Conservation (phyloP, 2,329 filamentous ascomycete genomes). For the Trichocomaceae sp. region DNA sequence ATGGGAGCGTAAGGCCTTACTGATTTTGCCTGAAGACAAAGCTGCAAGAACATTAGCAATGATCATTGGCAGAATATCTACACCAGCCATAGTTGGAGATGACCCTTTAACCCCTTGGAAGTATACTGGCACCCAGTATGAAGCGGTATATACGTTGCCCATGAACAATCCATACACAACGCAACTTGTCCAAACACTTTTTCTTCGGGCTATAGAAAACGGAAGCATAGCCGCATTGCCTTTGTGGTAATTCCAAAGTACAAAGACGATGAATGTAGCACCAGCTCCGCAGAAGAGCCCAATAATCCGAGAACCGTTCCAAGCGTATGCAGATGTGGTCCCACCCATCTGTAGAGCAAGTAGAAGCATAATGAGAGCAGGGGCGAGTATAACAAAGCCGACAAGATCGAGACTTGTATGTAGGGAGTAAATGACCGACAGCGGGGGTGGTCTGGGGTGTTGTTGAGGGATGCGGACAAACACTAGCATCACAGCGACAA, state of each 20-base stretch:
- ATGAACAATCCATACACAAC: background rate
- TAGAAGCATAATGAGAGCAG: conserved; percentile 18
- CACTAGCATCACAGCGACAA: conserved; percentile 10
- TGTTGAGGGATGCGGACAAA: conserved; percentile 16
- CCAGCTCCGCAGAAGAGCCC: conserved; percentile 18
- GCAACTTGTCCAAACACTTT: background rate
- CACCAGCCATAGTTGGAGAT: conserved; percentile 27
- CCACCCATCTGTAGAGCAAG: conserved; percentile 24
- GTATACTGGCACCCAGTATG: conserved; percentile 23
- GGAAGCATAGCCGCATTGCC: conserved; percentile 26
- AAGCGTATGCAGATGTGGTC: conserved; percentile 18
- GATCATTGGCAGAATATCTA: conserved; percentile 25
- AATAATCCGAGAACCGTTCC: conserved; percentile 18
- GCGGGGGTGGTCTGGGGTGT: conserved; percentile 13
- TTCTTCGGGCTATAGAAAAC: background rate
- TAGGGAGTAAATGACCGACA: conserved; percentile 10
- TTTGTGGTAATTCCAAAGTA: conserved; percentile 22
- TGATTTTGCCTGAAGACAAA: conserved; percentile 17
- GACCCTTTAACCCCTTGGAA: conserved; percentile 14
- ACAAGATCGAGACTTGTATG: conserved; percentile 18
- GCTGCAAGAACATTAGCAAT: conserved; percentile 21
- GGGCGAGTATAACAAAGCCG: conserved; percentile 18
- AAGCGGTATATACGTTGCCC: background rate
- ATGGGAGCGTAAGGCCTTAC: background rate
- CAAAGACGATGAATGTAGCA: conserved; percentile 16